These are phyloP conservation scores for Schizophyllum amplum DNA, from an alignment of 1,284 basidiomycete species.

Conservation along the genomic window DNA sequence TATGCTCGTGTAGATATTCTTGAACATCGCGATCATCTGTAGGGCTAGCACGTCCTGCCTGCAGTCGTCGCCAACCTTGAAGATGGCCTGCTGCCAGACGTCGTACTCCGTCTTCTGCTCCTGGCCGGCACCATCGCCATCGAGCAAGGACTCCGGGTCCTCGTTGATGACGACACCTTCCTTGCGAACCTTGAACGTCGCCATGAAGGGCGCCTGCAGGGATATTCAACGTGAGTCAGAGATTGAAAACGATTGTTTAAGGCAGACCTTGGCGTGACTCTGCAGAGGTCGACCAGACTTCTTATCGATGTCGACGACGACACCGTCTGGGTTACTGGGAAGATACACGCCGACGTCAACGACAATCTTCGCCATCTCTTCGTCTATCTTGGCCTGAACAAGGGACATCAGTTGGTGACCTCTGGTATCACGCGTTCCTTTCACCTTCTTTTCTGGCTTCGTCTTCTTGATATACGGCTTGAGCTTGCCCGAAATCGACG, in stretches of 20 bases:
- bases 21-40: constrained; percentile 99
- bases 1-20: constrained; percentile 89
- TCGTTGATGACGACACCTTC: constrained; percentile 55
- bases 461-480: constrained; percentile 96
- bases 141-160: constrained; percentile 64
- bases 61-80: constrained; percentile 99
- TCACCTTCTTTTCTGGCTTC: constrained; percentile 98
- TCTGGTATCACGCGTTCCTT: too few relatives aligned
- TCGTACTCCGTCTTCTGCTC: constrained; percentile 70
- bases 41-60: constrained; percentile 95
- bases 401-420: too few relatives aligned
- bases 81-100: constrained; percentile 97
- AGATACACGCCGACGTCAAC: constrained; percentile 95
- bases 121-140: constrained; percentile 46
- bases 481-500: constrained; percentile 95
- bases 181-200: constrained; percentile 96
- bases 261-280: constrained; percentile 86
- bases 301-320: constrained; percentile 94
- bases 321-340: constrained; percentile 95
- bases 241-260: neutral
- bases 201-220: constrained; percentile 95
- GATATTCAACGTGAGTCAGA: constrained; percentile 26
- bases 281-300: constrained; percentile 94
- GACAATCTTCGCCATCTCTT: constrained; percentile 96
- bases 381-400: constrained; percentile 87